phyloP scores from a whole-genome alignment of 75 land plant species.

The Cunninghamia lanceolata region DNA sequence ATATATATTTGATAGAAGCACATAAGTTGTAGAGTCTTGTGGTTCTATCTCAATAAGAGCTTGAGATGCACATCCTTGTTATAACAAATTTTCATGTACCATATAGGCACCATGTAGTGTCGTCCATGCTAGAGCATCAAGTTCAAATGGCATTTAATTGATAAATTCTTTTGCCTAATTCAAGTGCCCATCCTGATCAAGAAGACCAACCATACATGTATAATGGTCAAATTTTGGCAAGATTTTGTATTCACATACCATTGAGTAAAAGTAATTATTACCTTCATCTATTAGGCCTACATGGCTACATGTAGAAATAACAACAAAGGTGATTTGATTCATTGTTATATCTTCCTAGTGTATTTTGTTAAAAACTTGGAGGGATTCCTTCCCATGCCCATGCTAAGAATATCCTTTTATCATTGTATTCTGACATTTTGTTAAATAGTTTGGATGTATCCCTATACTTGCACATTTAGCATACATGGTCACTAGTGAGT shows the following conservation, averaged over 20 bases:
- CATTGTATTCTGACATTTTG: slow-evolving; percentile 55
- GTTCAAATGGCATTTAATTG: slow-evolving; percentile 45
- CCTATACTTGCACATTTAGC: slow-evolving; percentile 31
- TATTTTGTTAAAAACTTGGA: slow-evolving; percentile 38
- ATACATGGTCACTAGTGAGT: slow-evolving; percentile 62
- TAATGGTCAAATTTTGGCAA: slow-evolving; percentile 48
- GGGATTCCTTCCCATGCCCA: slow-evolving; percentile 44
- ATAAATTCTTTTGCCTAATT: slow-evolving; percentile 45
- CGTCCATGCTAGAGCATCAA: slow-evolving; percentile 59
- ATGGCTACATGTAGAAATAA: slow-evolving; percentile 61
- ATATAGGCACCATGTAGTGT: slow-evolving; percentile 64
- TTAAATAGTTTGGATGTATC: slow-evolving; percentile 39
- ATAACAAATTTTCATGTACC: slow-evolving; percentile 36
- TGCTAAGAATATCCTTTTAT: slow-evolving; percentile 66
- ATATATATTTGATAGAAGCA: slow-evolving; percentile 64
- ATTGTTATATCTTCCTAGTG: slow-evolving; percentile 21
- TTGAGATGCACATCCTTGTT: slow-evolving; percentile 48
- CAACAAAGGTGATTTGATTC: slow-evolving; percentile 42
- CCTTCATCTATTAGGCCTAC: slow-evolving; percentile 57
- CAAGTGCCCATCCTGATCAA: slow-evolving; percentile 49
- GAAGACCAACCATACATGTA: slow-evolving; percentile 61
- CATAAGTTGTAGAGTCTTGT: slow-evolving; percentile 44
- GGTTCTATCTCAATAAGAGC: slow-evolving; percentile 51
- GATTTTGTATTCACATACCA: slow-evolving; percentile 21
- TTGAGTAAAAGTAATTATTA: slow-evolving; percentile 33